Conservation (phyloP, 345 rosid species). For the Populus alba region DNA sequence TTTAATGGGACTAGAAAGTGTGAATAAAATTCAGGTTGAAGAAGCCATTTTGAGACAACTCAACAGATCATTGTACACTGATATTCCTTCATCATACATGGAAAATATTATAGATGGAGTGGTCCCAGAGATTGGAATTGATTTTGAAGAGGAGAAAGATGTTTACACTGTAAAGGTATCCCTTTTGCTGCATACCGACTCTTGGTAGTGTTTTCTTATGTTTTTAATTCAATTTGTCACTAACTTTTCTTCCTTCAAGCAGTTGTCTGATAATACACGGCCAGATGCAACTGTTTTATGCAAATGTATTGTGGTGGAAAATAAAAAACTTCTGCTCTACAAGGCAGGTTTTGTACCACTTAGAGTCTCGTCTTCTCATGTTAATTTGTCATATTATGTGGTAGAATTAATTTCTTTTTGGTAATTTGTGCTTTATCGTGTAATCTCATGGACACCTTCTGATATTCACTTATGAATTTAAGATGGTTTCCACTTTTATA, state of each 20-base stretch:
- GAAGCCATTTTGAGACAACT: constrained; percentile 28
- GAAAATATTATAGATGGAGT: constrained; percentile 33
- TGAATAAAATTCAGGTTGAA: constrained; percentile 19
- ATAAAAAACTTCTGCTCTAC: constrained; percentile 45
- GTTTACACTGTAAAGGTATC: constrained; percentile 52
- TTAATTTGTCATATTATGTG: too few relatives aligned
- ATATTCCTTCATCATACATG: constrained; percentile 40
- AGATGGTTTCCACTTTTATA: background rate
- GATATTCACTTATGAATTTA: background rate
- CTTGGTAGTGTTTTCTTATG: too few relatives aligned
- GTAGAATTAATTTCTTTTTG: background rate
- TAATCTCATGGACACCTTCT: background rate
- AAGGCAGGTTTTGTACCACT: constrained; percentile 44
- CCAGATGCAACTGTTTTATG: constrained; percentile 40
- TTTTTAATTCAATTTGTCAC: too few relatives aligned
- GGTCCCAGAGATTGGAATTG: constrained; percentile 37
- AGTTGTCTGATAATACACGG: constrained; percentile 41
- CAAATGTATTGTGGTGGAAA: constrained; percentile 50
- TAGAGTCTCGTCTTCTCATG: too few relatives aligned
- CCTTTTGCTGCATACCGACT: background rate
- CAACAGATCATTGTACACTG: constrained; percentile 37
- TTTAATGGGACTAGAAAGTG: constrained; percentile 13
- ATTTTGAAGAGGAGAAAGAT: constrained; percentile 42
- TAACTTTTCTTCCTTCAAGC: constrained; percentile 2
- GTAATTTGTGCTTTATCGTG: background rate